phyloP scores from a whole-genome alignment of 257 asterid genomes.

The Echites panduratus region DNA sequence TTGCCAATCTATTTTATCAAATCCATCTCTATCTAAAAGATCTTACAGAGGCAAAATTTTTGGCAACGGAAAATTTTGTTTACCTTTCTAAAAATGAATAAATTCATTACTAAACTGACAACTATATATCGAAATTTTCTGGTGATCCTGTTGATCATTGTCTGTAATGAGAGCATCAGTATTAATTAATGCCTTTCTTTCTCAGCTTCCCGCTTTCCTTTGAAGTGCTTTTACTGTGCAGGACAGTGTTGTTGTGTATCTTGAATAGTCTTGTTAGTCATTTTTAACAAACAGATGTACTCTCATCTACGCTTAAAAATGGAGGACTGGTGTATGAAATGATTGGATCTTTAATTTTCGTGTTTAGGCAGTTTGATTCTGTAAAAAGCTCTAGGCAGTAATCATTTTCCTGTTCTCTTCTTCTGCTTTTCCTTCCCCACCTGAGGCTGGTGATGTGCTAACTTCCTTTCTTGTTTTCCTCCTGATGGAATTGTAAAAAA shows the following conservation, averaged over 20 bases:
- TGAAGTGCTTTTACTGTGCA: neutral
- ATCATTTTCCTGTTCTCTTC: neutral
- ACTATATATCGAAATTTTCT: neutral
- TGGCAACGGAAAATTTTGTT: neutral
- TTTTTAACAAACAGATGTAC: neutral
- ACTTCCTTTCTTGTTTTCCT: neutral
- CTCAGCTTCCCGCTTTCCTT: neutral
- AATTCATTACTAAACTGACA: neutral
- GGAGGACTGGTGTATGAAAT: neutral
- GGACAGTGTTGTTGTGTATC: conserved; percentile 1
- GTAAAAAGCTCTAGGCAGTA: neutral
- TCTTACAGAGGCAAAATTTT: neutral
- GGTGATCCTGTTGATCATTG: neutral
- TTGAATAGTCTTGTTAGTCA: neutral
- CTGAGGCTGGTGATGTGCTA: neutral
- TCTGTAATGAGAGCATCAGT: neutral
- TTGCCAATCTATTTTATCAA: neutral
- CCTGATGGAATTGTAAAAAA: neutral
- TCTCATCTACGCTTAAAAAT: neutral
- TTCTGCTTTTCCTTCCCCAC: neutral
- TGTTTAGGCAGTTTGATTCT: neutral
- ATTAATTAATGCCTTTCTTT: neutral
- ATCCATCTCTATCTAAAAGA: neutral
- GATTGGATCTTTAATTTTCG: neutral
- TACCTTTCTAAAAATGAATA: neutral